Percentiles rank a stretch among this genome's conserved stretches.
These are phyloP conservation scores for Xylaria digitata DNA, from an alignment of 2,329 filamentous ascomycete species.

Conservation along the genomic window DNA sequence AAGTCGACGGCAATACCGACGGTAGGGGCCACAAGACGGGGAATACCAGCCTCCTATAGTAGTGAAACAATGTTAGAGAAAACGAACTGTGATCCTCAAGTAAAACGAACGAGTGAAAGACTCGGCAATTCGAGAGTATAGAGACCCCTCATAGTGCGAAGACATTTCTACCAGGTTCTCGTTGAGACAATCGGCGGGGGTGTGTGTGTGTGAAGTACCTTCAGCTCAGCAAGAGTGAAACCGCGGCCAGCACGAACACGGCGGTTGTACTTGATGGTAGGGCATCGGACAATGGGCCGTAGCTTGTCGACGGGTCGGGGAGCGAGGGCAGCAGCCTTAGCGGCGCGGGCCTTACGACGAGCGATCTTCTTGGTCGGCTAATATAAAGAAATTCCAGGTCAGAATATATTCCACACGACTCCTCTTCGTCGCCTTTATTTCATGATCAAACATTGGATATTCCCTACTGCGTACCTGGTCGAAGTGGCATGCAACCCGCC, in stretches of 20 bases:
- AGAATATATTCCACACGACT: constrained; percentile 35
- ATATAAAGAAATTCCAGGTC: constrained; percentile 42
- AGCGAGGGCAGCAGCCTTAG: constrained; percentile 94
- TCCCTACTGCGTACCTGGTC: constrained; percentile 80
- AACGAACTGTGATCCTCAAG: constrained; percentile 10
- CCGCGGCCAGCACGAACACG: constrained; percentile 95
- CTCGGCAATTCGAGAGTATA: constrained; percentile 3
- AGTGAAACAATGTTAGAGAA: constrained; percentile 50
- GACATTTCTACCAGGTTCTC: neutral
- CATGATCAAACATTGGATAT: neutral
- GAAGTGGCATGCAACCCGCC: constrained; percentile 98
- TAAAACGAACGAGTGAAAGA: constrained; percentile 5
- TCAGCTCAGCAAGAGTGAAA: constrained; percentile 97
- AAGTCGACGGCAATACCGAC: constrained; percentile 97
- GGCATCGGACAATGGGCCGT: constrained; percentile 96
- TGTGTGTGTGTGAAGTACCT: constrained; percentile 69
- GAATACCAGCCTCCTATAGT: constrained; percentile 89
- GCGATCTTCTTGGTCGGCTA: constrained; percentile 96
- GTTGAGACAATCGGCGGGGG: neutral
- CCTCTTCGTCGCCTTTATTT: constrained; percentile 47
- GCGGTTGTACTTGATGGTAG: constrained; percentile 99
- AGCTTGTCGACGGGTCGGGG: constrained; percentile 98
- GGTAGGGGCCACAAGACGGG: constrained; percentile 92
- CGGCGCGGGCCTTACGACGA: constrained; percentile 89
- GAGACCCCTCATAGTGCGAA: neutral